Conservation (phyloP, 768 basidiomycete genomes). For the Aureoboletus auriporus region DNA sequence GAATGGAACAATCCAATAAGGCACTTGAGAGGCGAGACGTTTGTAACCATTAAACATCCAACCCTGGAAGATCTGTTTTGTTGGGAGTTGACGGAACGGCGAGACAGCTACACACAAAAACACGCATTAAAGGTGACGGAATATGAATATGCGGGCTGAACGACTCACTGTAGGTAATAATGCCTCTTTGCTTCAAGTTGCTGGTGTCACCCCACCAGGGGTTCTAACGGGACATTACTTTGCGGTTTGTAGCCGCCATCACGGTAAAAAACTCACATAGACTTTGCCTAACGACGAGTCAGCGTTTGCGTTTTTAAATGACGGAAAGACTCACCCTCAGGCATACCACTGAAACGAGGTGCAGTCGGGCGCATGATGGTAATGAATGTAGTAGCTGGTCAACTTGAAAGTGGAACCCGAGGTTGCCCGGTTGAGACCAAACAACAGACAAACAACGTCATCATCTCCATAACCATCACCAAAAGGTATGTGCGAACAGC, state of each 20-base stretch:
- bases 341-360: constrained; percentile 70
- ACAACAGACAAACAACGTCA: constrained; percentile 30
- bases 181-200: constrained; percentile 68
- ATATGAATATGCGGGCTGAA: neutral
- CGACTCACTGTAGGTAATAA: constrained; percentile 76
- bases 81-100: constrained; percentile 74
- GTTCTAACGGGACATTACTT: constrained; percentile 44
- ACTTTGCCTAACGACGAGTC: constrained; percentile 53
- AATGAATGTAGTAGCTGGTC: constrained; percentile 10
- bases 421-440: constrained; percentile 30
- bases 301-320: neutral
- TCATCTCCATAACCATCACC: constrained; percentile 1
- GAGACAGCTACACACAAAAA: constrained; percentile 56
- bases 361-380: constrained; percentile 48
- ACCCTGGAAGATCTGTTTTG: constrained; percentile 62
- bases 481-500: constrained; percentile 11
- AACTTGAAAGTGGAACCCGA: constrained; percentile 14
- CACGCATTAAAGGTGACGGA: neutral
- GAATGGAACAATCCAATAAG: constrained; percentile 80
- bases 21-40: constrained; percentile 65
- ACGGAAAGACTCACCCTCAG: constrained; percentile 57
- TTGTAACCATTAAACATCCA: constrained; percentile 88
- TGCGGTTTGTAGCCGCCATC: neutral
- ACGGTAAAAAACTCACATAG: constrained; percentile 59
- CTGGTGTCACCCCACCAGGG: constrained; percentile 89